Base-by-base conservation (phyloP, 108 stramenopile genomes). In the Pseudonitzschia delicatissima region DNA sequence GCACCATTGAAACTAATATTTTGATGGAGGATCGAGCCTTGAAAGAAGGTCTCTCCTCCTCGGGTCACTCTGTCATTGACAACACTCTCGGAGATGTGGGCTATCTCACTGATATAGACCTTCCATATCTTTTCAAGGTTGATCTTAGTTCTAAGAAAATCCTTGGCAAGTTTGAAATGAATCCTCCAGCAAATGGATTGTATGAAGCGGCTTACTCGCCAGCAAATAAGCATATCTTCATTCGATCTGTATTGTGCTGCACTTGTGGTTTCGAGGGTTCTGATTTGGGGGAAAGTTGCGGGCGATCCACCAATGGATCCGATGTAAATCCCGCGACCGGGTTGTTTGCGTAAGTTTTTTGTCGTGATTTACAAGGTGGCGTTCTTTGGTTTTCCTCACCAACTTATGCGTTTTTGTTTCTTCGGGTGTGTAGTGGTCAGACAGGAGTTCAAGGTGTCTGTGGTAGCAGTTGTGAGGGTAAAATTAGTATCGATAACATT, bases 391-490 rank as follows among this genome's bases (percentile, higher is more conserved):
- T 5, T 45, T 25, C 40, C 40, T 9, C 20, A 7, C 21, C 40
- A 2, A 9, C 42, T 25, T 39, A 18, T n/a, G 15, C 15, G 4
- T 45, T n/a, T 17, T 45, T n/a, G n/a, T 18, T 45, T 45, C 45
- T 52, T 49, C 7, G 40, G 4, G n/a, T n/a, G 53, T 25, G 15
- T 33, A 72, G 63, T 57, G 63, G 71, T 39, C 37, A 40, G 21
- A 40, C 50, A 0, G 63, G 20, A 15, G 31, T 52, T 17, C 21
- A 51, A 15, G 73, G 44, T 5, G 18, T 4, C 13, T 66, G 73
- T 27, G 73, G 73, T 21, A 49, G 34, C n/a, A 15, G 32, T 31
- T 74, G 73, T 59, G 66, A 62, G 34, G 73, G 73, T 4, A 67
- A 60, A 20, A 13, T 11, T 8, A 26, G 20, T 23, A 28, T 58